Base-by-base conservation (phyloP, 352 stramenopile species). In the Globisporangium splendens region DNA sequence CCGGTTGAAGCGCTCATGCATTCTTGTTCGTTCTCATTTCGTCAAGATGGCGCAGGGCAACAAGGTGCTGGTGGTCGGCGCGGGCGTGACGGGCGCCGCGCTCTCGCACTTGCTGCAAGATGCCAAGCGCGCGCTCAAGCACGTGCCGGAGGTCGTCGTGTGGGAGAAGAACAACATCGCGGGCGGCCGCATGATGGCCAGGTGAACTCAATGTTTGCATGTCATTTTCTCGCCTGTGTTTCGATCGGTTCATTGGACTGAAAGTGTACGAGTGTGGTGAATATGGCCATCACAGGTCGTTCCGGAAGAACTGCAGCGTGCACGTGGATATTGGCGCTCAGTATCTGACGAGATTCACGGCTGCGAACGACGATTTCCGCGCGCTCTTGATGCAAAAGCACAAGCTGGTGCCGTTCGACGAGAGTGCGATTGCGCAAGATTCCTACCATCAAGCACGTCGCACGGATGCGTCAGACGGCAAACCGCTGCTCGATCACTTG, bases 151-250 rank as follows among this genome's bases (percentile, higher is more conserved):
- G 11, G 66, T 88, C 46, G 46, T 83, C 18, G 64, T 89, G 12
- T 91, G 82, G 82, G 82, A 91, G 46, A 79, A 86, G 54, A 88
- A 83, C 59, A 91, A 68, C 50, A 86, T 89, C 58, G 56, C 70
- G 0, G 79, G 79, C 20, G 79, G 82, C 4, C 75, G 82, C 38
- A 83, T 77, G 53, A 89, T 91, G 79, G 77, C 77, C 48, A 70
- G 80, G 76, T 86, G 43, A 20, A 54, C 39, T 44, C 12, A 44
- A 44, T 18, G 13, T 44, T 7, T 44, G 28, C 28, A 35, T 35
- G 28, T 35, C 10, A 8, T 35, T 31, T 8, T 35, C 28, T 44
- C 17, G 13, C 39, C 8, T 44, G 39, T 18, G 13, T 44, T 44
- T 12, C 13, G 20, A 61, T 44, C 31, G 54, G 18, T 41, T 61